Base-by-base conservation (phyloP, 1,284 basidiomycete species). In the Fomitiporia mediterranea region DNA sequence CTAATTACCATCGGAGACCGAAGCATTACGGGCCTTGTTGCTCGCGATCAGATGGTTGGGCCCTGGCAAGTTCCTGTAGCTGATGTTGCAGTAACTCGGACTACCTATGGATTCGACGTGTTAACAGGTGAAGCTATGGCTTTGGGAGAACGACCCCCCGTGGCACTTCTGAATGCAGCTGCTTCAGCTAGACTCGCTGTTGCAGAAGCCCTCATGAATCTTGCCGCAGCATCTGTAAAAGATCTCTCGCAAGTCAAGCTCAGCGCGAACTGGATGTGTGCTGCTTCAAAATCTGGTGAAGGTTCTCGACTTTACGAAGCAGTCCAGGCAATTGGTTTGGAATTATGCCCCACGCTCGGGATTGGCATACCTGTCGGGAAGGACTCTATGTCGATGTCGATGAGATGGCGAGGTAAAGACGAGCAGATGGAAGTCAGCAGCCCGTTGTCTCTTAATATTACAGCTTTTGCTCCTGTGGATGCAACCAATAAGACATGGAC, bases 311-410 rank as follows among this genome's bases (percentile, higher is more conserved):
- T 99, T 53, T 99, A 97, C 72, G 91, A 91, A 60, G 96, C 95
- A 17, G 97, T 98, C 4, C 74, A 89, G 61, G 93, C 97, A 2
- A 83, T 99, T 48, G 96, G 97, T 8, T 80, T 96, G 75, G 93
- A 97, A 60, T 76, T 99, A 9, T 99, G 97, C 70, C 95, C 96
- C n/a, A 84, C 83, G 21, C 81, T 99, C 11, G 95, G 96, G 9
- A 76, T 99, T 21, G 90, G 94, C 23, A 94, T 99, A 51, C 97
- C 96, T 0, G 96, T 99, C 34, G 96, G 97, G 30, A 99, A 99
- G 74, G 96, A 99, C 71, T 98, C 94, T 2, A 98, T 99, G 97
- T 95, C 92, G 32, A 99, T 99, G 96, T 89, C 91, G 59, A 99
- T 98, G 96, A 89, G 86, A 64, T 99, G 96, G 96, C 79, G 69